Evolutionary conservation across 2,329 filamentous ascomycete species (phyloP), one percentile per base, ranked within the genome.

Genomic region (Colletotrichum brevisporum): DNA sequence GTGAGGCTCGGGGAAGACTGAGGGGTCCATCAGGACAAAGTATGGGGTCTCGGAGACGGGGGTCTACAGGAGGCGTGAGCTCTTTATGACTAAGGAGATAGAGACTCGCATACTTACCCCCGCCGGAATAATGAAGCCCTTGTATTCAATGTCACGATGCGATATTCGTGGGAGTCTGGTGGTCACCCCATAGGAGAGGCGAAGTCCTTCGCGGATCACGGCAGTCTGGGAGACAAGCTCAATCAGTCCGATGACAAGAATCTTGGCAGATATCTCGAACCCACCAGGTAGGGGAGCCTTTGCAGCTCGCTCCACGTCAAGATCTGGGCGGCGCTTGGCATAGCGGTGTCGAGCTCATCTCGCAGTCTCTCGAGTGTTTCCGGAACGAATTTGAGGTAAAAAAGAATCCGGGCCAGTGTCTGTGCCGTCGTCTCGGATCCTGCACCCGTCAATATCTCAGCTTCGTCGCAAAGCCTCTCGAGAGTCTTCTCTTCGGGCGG

Each of bases 381-480:
- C 1, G 72, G 71, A 3, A 81, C 73, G 3, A 8, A 18, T 2
- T 50, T 65, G 16, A 82, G 73, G 43, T 78, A 73, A 55, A 76
- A 82, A 0, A 78, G 79, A 24, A 81, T 78, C 26, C 80, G 62
- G 3, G 78, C 74, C n/a, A 81, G 74, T 5, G 77, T 75, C 76
- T 77, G 78, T 0, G 77, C 79, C 26, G 82, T 83, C 3, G 82
- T 36, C 8, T 36, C 31, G 9, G 31, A 36, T 6, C 31, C 31
- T 84, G 87, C 88, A 1, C 89, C 77, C 51, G 90, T 83, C 67
- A 89, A n/a, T 21, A 69, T 65, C 16, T 69, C 31, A 8, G 31
- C 31, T 8, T 36, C 31, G 31, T 36, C 31, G 9, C 31, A 36
- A 10, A 36, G 31, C 6, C 31, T 36, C 10, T 36, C 1, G 8